Base-by-base conservation (phyloP, 768 basidiomycete genomes). In the Lactifluus echinatus region DNA sequence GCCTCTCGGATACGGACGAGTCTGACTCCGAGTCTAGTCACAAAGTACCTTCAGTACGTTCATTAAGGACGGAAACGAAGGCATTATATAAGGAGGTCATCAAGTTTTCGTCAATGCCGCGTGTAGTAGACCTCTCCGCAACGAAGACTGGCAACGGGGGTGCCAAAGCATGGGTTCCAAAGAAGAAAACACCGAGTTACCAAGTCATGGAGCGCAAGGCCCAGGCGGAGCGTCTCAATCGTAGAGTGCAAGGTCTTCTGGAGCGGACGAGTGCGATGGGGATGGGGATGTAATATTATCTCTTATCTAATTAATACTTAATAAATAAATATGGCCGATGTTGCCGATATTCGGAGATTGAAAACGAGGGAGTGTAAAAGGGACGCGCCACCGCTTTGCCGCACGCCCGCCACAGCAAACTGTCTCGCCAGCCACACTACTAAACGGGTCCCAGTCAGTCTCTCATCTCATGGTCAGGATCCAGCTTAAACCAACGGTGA, bases 71-170 rank as follows among this genome's bases (percentile, higher is more conserved):
- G 0, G 91, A 96, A 69, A 87, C 89, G 1, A 95, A 89, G 70
- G 68, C 85, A 40, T 75, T 99, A 19, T 93, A 90, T 66, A 81
- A 87, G n/a, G 89, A 95, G 61, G 87, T 97, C 8, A 84, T 94
- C 64, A 78, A 79, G 62, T 90, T 88, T 69, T 89, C 93, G 1
- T 83, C 92, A 0, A 82, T 84, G 2, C 87, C 90, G 0, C 79
- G 81, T 5, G 85, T 99, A 28, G 88, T 99, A 36, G 94, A 98
- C 69, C 75, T 99, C 24, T 84, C 87, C 0, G 74, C 66, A 23
- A 65, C 82, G 60, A 79, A 81, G 50, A 76, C 77, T 36, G 78
- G 77, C 66, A 71, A 81, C 23, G 71, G 71, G 42, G 76, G 81
- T 60, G 71, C 72, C 28, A 77, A 77, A 45, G 73, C 73, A 23